phyloP scores from a whole-genome alignment of 177 flowering plant species.

The Vitis hybrid region DNA sequence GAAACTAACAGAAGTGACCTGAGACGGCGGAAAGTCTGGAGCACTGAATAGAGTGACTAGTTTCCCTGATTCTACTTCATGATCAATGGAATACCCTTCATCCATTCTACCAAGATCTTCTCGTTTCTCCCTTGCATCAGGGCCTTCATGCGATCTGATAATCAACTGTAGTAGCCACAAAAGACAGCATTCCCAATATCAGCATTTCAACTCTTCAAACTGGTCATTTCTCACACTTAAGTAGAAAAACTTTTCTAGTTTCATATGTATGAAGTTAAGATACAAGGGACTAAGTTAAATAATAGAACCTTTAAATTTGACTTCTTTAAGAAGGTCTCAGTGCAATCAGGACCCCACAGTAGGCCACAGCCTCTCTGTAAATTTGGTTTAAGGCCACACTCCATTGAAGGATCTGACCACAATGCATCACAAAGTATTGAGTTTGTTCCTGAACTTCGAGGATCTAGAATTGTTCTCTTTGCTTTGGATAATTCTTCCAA shows the following conservation, averaged over 20 bases:
- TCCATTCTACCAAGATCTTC: conserved; percentile 15
- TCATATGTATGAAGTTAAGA: too few relatives aligned
- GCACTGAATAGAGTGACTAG: conserved; percentile 32
- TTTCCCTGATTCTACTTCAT: conserved; percentile 26
- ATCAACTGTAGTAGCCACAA: conserved; percentile 18
- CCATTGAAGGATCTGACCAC: conserved; percentile 30
- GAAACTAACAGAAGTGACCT: neutral
- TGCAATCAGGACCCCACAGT: conserved; percentile 35
- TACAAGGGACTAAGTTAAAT: too few relatives aligned
- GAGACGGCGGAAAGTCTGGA: conserved; percentile 28
- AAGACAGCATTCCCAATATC: neutral
- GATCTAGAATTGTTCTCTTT: conserved; percentile 18
- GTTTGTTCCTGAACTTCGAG: conserved; percentile 13
- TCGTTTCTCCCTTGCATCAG: conserved; percentile 22
- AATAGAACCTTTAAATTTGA: conserved; percentile 24
- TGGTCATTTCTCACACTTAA: too few relatives aligned
- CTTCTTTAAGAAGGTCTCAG: conserved; percentile 23
- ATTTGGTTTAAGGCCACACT: conserved; percentile 16
- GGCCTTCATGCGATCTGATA: conserved; percentile 36
- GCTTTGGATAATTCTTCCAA: conserved; percentile 21
- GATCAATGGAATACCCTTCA: conserved; percentile 28
- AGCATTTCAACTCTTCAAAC: neutral
- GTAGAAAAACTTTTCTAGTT: neutral
- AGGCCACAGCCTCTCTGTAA: conserved; percentile 14
- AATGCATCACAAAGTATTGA: conserved; percentile 21